Evolutionary conservation across 352 stramenopile species (phyloP).

Genomic region (Globisporangium acanthophoron): DNA sequence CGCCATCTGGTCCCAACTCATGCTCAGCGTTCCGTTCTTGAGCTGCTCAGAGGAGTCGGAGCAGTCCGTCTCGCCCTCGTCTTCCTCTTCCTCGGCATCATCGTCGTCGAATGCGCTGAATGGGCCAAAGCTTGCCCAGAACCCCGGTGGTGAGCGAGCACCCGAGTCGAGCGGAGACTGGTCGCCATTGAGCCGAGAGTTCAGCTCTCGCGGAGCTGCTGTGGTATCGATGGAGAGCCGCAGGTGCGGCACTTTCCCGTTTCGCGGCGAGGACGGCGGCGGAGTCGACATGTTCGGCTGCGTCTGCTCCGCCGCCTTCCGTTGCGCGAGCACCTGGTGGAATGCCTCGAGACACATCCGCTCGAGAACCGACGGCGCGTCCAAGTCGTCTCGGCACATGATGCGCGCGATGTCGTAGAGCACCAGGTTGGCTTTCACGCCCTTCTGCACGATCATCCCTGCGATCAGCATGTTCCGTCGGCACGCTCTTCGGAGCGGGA

Average conservation of each 20-base stretch:
- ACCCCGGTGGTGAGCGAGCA: slow-evolving; percentile 59
- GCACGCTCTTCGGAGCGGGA: slow-evolving; percentile 66
- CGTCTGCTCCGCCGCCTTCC: slow-evolving; percentile 3
- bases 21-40: not conserved
- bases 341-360: slow-evolving; percentile 66
- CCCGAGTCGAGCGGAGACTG: slow-evolving; percentile 34
- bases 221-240: slow-evolving; percentile 49
- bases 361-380: slow-evolving; percentile 63
- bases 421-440: slow-evolving; percentile 52
- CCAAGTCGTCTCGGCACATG: slow-evolving; percentile 82
- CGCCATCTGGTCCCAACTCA: slow-evolving; percentile 54
- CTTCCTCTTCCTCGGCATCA: slow-evolving; percentile 36
- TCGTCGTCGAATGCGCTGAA: slow-evolving; percentile 56
- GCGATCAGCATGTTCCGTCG: slow-evolving; percentile 80
- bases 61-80: slow-evolving; percentile 11
- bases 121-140: slow-evolving; percentile 71
- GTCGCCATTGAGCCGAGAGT: not conserved
- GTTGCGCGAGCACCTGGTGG: slow-evolving; percentile 37
- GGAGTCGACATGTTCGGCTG: not conserved
- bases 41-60: not conserved
- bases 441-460: slow-evolving; percentile 72
- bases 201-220: slow-evolving; percentile 17
- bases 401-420: slow-evolving; percentile 75
- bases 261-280: slow-evolving; percentile 5
- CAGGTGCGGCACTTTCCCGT: slow-evolving; percentile 22